Conservation (phyloP, 2,329 filamentous ascomycete genomes). For the Cercospora nicotianae region DNA sequence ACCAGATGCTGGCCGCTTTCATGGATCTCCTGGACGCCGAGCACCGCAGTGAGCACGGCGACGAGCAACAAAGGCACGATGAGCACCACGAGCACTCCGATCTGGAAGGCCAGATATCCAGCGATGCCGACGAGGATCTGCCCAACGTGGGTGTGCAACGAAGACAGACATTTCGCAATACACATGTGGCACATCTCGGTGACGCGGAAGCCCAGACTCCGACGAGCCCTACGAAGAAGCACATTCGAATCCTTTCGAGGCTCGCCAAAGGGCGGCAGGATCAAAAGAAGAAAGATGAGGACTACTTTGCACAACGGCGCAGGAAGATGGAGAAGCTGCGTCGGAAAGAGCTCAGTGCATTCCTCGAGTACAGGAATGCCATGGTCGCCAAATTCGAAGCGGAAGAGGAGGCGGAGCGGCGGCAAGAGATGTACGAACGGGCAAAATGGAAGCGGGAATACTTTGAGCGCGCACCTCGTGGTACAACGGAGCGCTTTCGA, state of each 20-base stretch:
- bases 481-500: conserved; percentile 35
- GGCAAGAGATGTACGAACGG: conserved; percentile 33
- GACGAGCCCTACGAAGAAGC: conserved; percentile 26
- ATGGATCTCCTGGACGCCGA: conserved; percentile 29
- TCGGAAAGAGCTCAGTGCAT: conserved; percentile 35
- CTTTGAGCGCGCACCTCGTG: conserved; percentile 35
- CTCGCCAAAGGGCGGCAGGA: conserved; percentile 18
- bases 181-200: conserved; percentile 20
- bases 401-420: conserved; percentile 33
- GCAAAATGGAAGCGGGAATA: conserved; percentile 38
- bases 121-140: conserved; percentile 38
- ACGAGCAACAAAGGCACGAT: conserved; percentile 10
- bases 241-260: conserved; percentile 15
- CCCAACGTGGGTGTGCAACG: conserved; percentile 31
- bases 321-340: conserved; percentile 37
- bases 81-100: conserved; percentile 24
- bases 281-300: conserved; percentile 20
- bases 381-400: conserved; percentile 38
- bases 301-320: conserved; percentile 33
- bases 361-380: conserved; percentile 35
- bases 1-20: conserved; percentile 30
- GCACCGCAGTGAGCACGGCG: conserved; percentile 16
- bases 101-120: conserved; percentile 35
- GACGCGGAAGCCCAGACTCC: conserved; percentile 18
- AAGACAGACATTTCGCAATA: conserved; percentile 29